Conservation (phyloP, 2,329 filamentous ascomycete genomes). For the Rhynchosporium graminicola region DNA sequence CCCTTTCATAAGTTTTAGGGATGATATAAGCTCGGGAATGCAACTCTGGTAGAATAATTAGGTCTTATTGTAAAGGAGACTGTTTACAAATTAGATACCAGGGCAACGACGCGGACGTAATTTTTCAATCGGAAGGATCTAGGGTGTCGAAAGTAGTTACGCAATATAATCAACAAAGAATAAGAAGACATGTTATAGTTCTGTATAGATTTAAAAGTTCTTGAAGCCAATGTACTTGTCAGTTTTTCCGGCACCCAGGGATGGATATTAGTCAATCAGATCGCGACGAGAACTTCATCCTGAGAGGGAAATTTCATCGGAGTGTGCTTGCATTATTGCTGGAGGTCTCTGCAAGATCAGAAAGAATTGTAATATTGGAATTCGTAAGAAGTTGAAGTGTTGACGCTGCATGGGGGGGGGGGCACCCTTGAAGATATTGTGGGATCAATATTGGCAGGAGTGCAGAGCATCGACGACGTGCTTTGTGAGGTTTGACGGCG, state of each 20-base stretch:
- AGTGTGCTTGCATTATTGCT: too few relatives aligned
- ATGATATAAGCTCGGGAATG: neutral
- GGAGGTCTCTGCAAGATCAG: too few relatives aligned
- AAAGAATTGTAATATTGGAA: too few relatives aligned
- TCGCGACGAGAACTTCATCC: too few relatives aligned
- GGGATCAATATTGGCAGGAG: too few relatives aligned
- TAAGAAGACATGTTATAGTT: neutral
- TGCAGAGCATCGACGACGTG: too few relatives aligned
- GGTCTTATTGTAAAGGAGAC: conserved; percentile 16
- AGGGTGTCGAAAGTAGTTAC: conserved; percentile 14
- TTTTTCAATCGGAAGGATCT: conserved; percentile 16
- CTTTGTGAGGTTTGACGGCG: too few relatives aligned
- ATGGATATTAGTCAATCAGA: too few relatives aligned
- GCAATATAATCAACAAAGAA: conserved; percentile 13
- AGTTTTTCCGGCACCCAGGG: neutral
- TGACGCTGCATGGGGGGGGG: too few relatives aligned
- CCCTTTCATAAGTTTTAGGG: neutral
- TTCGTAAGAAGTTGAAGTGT: too few relatives aligned
- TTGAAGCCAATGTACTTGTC: conserved; percentile 14
- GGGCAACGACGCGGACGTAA: conserved; percentile 13
- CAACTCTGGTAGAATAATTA: neutral
- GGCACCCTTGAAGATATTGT: too few relatives aligned
- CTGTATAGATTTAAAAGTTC: conserved; percentile 9
- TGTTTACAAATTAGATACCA: conserved; percentile 15
- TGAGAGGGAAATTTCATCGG: too few relatives aligned